A percentile compares a stretch with the other conserved stretches of the same genome.
These are phyloP conservation scores for Suhomyces canberraensis DNA, from an alignment of 805 yeast genomes.

Conservation along the genomic window DNA sequence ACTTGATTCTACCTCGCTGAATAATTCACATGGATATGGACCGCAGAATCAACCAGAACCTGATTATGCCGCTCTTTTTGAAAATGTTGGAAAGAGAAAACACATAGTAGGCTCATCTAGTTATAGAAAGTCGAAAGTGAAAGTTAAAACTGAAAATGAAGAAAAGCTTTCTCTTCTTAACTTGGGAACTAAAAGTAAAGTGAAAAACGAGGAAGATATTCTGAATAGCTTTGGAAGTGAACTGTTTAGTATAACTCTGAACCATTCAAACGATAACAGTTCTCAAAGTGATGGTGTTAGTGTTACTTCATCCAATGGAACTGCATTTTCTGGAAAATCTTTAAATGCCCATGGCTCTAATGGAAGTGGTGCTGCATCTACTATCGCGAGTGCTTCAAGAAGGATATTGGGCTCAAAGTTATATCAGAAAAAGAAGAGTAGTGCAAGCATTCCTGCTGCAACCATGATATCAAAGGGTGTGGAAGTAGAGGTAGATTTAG, in stretches of 20 bases:
- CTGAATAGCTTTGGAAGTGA: neutral
- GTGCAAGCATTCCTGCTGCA: slow-evolving; percentile 11
- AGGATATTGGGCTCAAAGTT: slow-evolving; percentile 40
- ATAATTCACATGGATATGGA: slow-evolving; percentile 1
- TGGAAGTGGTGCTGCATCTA: neutral
- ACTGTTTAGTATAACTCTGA: neutral
- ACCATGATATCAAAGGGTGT: slow-evolving; percentile 25
- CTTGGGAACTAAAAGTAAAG: slow-evolving; percentile 1
- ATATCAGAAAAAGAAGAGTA: slow-evolving; percentile 26
- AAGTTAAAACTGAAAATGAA: slow-evolving; percentile 17
- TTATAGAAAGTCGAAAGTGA: slow-evolving; percentile 24
- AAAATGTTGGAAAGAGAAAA: slow-evolving; percentile 41
- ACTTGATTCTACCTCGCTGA: slow-evolving; percentile 17
- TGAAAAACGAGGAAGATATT: slow-evolving; percentile 3
- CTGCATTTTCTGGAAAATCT: slow-evolving; percentile 1
- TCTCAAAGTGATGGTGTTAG: slow-evolving; percentile 4
- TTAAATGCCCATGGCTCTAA: neutral
- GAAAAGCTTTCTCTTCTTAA: slow-evolving; percentile 5
- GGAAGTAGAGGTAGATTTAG: slow-evolving; percentile 40
- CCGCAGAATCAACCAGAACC: slow-evolving; percentile 22
- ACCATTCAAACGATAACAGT: neutral
- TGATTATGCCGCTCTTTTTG: slow-evolving; percentile 43
- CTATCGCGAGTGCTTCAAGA: slow-evolving; percentile 27
- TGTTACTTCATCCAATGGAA: slow-evolving; percentile 11
- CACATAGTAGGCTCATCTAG: slow-evolving; percentile 21